Evolutionary conservation across 2,329 filamentous ascomycete genomes (phyloP), one percentile per base, ranked within the genome.

Genomic region (Bipolaris oryzae): DNA sequence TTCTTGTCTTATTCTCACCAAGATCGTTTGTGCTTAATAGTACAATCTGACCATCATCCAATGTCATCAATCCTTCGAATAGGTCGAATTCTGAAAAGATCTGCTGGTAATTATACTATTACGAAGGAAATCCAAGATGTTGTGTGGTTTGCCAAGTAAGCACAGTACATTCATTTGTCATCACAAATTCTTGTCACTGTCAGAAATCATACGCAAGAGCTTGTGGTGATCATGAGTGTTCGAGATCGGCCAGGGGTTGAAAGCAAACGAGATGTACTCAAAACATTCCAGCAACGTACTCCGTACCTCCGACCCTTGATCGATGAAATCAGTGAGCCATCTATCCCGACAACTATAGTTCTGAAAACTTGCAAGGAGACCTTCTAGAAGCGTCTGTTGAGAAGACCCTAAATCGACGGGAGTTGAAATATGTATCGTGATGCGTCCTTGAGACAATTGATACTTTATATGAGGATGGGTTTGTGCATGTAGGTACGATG

Each of bases 241-340:
- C 25, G 21, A 5, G 55, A 44, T 42, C 58, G 72, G 50, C 61
- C 60, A 23, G 46, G 63, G 7, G 51, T 74, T 35, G 56, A 67
- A 35, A 69, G 71, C 53, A 68, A 73, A 65, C 44, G 66, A 53
- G 45, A 70, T 44, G 50, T 72, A 11, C 66, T 73, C n/a, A 60
- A 55, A 53, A 48, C 58, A 45, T 67, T 69, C 25, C 67, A 73
- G 43, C 45, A 61, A n/a, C 61, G 60, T 37, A 66, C 62, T 7
- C 62, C 55, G 1, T 67, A 43, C 48, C 49, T 72, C 34, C 64
- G 68, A 25, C 70, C 67, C 13, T 45, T 75, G 35, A 55, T 71
- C 7, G 71, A 74, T 58, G 66, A 69, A 28, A 69, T 70, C 31
- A 57, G 67, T 11, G 62, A 72, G 18, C 67, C 61, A 2, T 47